Base-by-base conservation (phyloP, 192 early-diverging fungal species). In the Linnemannia hyalina region DNA sequence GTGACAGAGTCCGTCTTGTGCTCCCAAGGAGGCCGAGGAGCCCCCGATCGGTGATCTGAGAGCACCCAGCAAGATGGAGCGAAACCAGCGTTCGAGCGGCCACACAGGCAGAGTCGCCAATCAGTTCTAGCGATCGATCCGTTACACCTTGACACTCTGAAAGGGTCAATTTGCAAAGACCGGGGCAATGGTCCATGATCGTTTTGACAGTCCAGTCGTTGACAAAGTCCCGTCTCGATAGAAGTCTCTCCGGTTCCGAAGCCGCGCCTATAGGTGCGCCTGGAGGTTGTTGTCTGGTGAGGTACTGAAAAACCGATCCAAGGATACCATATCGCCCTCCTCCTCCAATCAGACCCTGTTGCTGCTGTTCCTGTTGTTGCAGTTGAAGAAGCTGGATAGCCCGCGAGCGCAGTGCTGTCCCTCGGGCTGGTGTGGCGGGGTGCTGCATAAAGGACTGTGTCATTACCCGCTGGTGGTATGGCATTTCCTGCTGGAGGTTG, bases 121-220 rank as follows among this genome's bases (percentile, higher is more conserved):
- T 75, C 29, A 81, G 32, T 3, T 16, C 42, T 4, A 86, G 41
- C 3, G 79, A 79, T 1, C 47, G 22, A 36, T 86, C 84, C n/a
- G 84, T 88, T 68, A 90, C 78, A 15, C 80, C 77, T 2, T 81
- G 40, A 57, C 88, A 90, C 23, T 88, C 77, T 26, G 90, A 87
- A 9, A 90, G 41, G 13, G 80, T 84, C 47, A 90, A 49, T 49
- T 73, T 73, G 29, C 77, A 88, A n/a, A 90, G 78, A 18, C 87
- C 76, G 6, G 90, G 90, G 35, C 88, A 90, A 29, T 49, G 35
- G 6, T 80, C 65, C 9, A 85, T 9, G n/a, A 90, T 82, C n/a
- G 86, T 79, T 20, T 74, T 44, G 10, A 90, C 41, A 10, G 88
- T 82, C 49, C 77, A 75, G 68, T 89, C 85, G 11, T 85, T 85